Base-by-base conservation (phyloP, 805 yeast genomes). In the Cyberlindnera bimundalis region DNA sequence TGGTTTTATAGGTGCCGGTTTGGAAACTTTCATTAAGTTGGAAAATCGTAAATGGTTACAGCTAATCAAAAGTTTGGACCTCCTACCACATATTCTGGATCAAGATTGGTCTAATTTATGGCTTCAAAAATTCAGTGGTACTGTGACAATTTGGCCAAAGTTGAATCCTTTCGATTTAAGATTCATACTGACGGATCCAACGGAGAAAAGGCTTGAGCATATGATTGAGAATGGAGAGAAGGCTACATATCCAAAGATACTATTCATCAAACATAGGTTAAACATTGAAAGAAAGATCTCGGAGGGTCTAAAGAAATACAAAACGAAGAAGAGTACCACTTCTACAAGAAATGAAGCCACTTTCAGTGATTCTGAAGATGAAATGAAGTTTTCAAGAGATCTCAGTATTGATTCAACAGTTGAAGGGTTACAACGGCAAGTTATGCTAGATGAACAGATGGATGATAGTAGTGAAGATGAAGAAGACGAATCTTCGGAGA, bases 61-160 rank as follows among this genome's bases (percentile, higher is more conserved):
- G 51, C 68, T 84, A 49, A 69, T 82, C 30, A 76, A 79, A 36
- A 72, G 76, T 13, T 67, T 84, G 37, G 87, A 84, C 45, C 64
- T 84, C 18, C 65, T 83, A 34, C 95, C 95, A 2, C 74, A 74
- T 45, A 58, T 83, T 31, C 61, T 80, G 66, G 82, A 81, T 51
- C 87, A 80, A 58, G 93, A 84, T 60, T 85, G 91, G 91, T 81
- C 86, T 48, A 79, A 76, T 53, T 71, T 84, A 14, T 84, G 85
- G 73, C 62, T 85, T 21, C 95, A 84, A 63, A 66, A 73, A 43
- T 84, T 85, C 55, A 75, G 81, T 33, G 95, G 95, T 1, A 72
- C 85, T 0, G 79, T 84, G 10, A 85, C 93, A 0, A 68, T 84
- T 16, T 84, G 87, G 79, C 93, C 93, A 3, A 73, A 80, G 48